Base-by-base conservation (phyloP, 2,329 filamentous ascomycete species). In the Ceratocystis harringtonii region DNA sequence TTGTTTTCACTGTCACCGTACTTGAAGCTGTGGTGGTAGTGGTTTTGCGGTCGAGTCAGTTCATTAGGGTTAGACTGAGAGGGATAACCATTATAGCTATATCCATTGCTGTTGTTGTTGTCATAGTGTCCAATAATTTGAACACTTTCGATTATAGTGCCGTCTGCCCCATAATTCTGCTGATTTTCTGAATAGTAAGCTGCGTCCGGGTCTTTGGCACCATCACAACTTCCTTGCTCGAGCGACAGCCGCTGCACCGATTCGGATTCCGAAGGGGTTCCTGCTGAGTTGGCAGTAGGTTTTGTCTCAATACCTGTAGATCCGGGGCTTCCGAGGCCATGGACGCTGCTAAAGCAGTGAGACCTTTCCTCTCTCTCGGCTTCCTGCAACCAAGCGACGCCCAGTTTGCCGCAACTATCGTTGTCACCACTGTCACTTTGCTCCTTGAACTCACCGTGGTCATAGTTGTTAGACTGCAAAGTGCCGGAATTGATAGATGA, bases 291-390 rank as follows among this genome's bases (percentile, higher is more conserved):
- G 22, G 22, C 52, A 22, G 22, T 57, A 28, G 52, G 32, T 15
- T 19, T 22, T 28, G 52, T 57, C 8, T 32, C 15, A 17, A 25
- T 57, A 19, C 25, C 36, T 30, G 22, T 12, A 32, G 32, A 30
- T 22, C 10, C 19, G 10, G 41, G 25, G 36, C 17, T n/a, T 4
- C 50, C 28, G 22, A 22, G 22, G 28, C 17, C 28, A 52, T 63
- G 17, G 15, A 57, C 52, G 3, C 19, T 52, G 17, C 61, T 58
- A 28, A 66, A 64, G 7, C 28, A 41, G 8, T 50, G 43, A 19
- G 30, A 80, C 62, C 84, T 83, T 62, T 85, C 84, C 67, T 95
- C 89, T 73, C 90, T 83, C 68, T 95, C 90, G 3, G 90, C 91
- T 76, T 92, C 84, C 67, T 85, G n/a, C n/a, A n/a, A n/a, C n/a